Percentiles rank a stretch among this genome's conserved stretches.
phyloP scores from a whole-genome alignment of 164 flowering plant genomes.

The Vitis riparia region DNA sequence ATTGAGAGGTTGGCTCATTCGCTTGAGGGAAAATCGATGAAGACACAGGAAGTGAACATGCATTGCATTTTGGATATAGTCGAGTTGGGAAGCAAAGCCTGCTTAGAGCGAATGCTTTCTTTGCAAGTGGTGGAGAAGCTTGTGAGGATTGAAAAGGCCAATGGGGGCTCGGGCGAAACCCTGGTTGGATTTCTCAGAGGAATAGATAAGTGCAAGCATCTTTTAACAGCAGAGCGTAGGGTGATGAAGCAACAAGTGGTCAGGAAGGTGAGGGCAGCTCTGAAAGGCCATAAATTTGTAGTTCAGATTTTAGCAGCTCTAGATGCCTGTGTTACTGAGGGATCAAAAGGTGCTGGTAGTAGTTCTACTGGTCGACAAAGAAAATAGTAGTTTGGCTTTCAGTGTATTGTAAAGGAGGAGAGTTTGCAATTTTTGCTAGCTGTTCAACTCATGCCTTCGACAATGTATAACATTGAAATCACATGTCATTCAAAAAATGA shows the following conservation, averaged over 20 bases:
- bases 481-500: not conserved
- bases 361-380: constrained; percentile 29
- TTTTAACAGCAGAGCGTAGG: constrained; percentile 38
- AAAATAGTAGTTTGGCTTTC: constrained; percentile 6
- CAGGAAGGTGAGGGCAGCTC: constrained; percentile 33
- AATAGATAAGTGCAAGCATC: constrained; percentile 44
- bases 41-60: constrained; percentile 36
- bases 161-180: constrained; percentile 31
- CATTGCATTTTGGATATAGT: constrained; percentile 40
- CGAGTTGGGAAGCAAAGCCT: constrained; percentile 43
- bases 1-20: constrained; percentile 33
- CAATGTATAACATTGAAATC: not conserved
- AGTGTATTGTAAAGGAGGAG: not conserved
- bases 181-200: constrained; percentile 37
- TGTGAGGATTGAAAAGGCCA: constrained; percentile 28
- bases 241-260: constrained; percentile 49
- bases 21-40: constrained; percentile 35
- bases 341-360: constrained; percentile 27
- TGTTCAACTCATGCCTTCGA: not conserved
- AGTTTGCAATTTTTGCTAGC: not conserved
- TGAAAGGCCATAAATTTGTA: constrained; percentile 43
- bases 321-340: constrained; percentile 35
- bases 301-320: constrained; percentile 32
- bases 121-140: constrained; percentile 45
- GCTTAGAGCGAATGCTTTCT: constrained; percentile 37